These are phyloP conservation scores for Neostapfia colusana DNA, from an alignment of 176 grass and related monocot species.

Conservation along the genomic window DNA sequence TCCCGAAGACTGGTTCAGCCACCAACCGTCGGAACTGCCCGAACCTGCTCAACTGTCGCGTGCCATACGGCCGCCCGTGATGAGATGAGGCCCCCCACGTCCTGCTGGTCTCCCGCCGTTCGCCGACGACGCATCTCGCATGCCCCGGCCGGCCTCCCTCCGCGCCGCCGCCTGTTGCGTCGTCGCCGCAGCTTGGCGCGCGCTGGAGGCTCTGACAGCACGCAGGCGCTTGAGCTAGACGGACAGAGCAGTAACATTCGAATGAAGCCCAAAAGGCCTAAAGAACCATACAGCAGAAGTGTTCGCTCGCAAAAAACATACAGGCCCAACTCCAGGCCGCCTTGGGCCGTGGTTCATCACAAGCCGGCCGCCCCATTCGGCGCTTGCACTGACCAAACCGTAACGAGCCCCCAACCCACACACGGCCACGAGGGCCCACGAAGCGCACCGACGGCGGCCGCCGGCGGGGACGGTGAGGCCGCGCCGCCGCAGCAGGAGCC, in stretches of 20 bases:
- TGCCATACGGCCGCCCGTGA: too few relatives aligned
- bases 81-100: too few relatives aligned
- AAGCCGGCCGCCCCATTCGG: background rate
- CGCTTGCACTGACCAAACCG: constrained; percentile 8
- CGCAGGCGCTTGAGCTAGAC: background rate
- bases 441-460: constrained; percentile 43
- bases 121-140: background rate
- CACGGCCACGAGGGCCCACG: background rate
- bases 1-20: constrained; percentile 9
- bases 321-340: background rate
- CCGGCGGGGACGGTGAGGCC: constrained; percentile 33
- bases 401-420: background rate
- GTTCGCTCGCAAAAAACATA: too few relatives aligned
- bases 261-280: too few relatives aligned
- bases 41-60: background rate
- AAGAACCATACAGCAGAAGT: too few relatives aligned
- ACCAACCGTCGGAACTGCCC: constrained; percentile 6
- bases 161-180: background rate
- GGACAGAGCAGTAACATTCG: background rate
- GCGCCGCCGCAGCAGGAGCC: constrained; percentile 4
- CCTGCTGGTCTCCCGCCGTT: background rate
- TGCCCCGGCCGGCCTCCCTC: too few relatives aligned
- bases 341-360: background rate
- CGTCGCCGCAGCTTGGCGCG: background rate
- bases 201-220: background rate